Base-by-base conservation (phyloP, 2,329 filamentous ascomycete genomes). In the Chrysoporthe deuterocubensis region DNA sequence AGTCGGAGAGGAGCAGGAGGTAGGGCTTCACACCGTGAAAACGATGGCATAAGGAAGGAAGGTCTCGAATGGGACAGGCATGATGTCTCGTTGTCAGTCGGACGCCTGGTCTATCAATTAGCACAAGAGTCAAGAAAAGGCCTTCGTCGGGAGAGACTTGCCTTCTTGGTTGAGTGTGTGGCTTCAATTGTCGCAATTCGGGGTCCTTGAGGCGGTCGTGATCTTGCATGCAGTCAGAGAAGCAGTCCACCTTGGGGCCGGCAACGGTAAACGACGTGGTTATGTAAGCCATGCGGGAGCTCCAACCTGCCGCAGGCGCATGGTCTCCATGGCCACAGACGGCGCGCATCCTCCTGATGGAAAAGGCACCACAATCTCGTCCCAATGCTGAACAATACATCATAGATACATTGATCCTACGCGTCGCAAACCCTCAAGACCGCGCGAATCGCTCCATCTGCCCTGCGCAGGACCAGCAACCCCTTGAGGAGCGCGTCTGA, bases 41-140 rank as follows among this genome's bases (percentile, higher is more conserved):
- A 90, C 86, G 82, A 90, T 89, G 78, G 81, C 88, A 78, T 89
- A 90, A 56, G 88, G 87, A 78, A 90, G 81, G 72, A 90, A 76
- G 62, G 87, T 81, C 79, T 90, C 88, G 80, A 89, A 90, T 60
- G 88, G 88, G 71, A 90, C 80, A 69, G 85, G 85, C 88, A 90
- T 90, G 64, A 75, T 78, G 78, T 70, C 71, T 71, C 60, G 43
- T 69, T 67, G 57, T 54, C 44, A 7, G 37, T 60, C 37, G 65
- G 67, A 42, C 61, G 67, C 71, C 69, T 50, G 40, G 66, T 50
- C 68, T 64, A 72, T 68, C 50, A 5, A 61, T 74, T 63, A 74
- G 72, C 14, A 34, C 13, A 2, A 4, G 21, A 34, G 6, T 11
- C 11, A 21, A n/a, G 16, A 6, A 16, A 9, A 32, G 11, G n/a